Percentiles rank a stretch among this genome's conserved stretches.
phyloP scores from a whole-genome alignment of 164 flowering plant species.

The Pachysandra terminalis region DNA sequence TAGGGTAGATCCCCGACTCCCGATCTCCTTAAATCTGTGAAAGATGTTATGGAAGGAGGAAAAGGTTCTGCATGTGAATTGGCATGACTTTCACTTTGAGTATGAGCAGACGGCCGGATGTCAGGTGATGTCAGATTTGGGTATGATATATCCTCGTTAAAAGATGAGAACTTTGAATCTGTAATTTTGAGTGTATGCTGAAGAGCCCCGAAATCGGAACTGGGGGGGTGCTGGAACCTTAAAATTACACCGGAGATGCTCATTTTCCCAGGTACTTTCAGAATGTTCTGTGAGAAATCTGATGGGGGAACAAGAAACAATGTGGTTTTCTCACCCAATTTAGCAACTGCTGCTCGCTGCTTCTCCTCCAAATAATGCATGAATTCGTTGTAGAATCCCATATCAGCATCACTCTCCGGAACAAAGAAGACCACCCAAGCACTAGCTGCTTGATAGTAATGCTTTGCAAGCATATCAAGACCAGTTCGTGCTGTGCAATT shows the following conservation, averaged over 20 bases:
- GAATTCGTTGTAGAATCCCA: constrained; percentile 80
- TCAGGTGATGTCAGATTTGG: constrained; percentile 33
- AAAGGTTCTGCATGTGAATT: constrained; percentile 27
- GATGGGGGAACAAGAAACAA: constrained; percentile 97
- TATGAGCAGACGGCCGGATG: constrained; percentile 9
- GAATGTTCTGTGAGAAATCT: constrained; percentile 84
- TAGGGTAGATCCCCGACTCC: constrained; percentile 23
- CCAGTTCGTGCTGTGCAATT: constrained; percentile 96
- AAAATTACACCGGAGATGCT: constrained; percentile 92
- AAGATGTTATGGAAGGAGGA: constrained; percentile 29
- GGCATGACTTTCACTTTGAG: constrained; percentile 14
- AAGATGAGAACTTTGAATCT: constrained; percentile 33
- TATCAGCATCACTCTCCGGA: constrained; percentile 79
- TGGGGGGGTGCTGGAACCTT: constrained; percentile 52
- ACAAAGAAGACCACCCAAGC: constrained; percentile 92
- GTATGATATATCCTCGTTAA: constrained; percentile 33
- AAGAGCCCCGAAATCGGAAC: constrained; percentile 39
- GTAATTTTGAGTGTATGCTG: constrained; percentile 35
- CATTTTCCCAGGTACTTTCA: constrained; percentile 86
- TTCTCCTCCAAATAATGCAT: constrained; percentile 82
- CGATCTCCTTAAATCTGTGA: constrained; percentile 26
- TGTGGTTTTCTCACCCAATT: constrained; percentile 77
- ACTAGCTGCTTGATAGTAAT: constrained; percentile 75
- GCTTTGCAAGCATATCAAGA: constrained; percentile 95
- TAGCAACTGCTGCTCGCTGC: constrained; percentile 92